Percentiles rank a stretch among this genome's conserved stretches.
phyloP scores from a whole-genome alignment of 345 rosid genomes.

The Pistacia vera region DNA sequence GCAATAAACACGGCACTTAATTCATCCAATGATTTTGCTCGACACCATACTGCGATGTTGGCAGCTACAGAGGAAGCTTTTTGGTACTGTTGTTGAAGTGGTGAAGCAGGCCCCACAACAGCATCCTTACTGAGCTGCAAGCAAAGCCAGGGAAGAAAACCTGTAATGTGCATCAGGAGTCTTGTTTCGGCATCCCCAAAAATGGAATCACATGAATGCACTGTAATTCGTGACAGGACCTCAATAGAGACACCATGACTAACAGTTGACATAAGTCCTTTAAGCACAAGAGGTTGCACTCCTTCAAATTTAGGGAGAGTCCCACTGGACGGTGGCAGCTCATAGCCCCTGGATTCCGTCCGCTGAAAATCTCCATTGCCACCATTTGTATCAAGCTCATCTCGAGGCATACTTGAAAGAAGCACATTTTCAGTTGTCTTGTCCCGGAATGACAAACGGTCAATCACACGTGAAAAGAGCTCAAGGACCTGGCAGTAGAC shows the following conservation, averaged over 20 bases:
- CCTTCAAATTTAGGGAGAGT: constrained; percentile 90
- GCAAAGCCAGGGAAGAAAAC: constrained; percentile 98
- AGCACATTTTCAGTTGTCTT: constrained; percentile 95
- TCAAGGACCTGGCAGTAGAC: constrained; percentile 97
- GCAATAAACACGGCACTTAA: constrained; percentile 72
- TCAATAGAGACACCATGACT: constrained; percentile 90
- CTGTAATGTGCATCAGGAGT: constrained; percentile 94
- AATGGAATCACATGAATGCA: constrained; percentile 93
- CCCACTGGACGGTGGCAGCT: constrained; percentile 70
- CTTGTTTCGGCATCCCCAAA: constrained; percentile 93
- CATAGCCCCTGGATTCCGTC: constrained; percentile 69
- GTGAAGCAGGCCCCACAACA: constrained; percentile 58
- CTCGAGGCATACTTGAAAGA: constrained; percentile 98
- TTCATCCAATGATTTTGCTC: constrained; percentile 73
- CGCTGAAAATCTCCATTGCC: constrained; percentile 68
- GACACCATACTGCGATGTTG: constrained; percentile 86
- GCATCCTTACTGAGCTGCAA: constrained; percentile 80
- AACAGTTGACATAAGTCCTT: constrained; percentile 91
- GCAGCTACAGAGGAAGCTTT: constrained; percentile 88
- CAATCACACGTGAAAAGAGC: constrained; percentile 93
- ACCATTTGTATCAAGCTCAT: constrained; percentile 55
- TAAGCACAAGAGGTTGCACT: constrained; percentile 96
- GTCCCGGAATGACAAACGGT: constrained; percentile 84
- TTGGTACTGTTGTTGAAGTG: constrained; percentile 84
- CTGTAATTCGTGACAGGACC: constrained; percentile 84